Percentiles rank a stretch among this genome's conserved stretches.
Conservation (phyloP, 176 grass and related monocot genomes). For the Oryza nivara region DNA sequence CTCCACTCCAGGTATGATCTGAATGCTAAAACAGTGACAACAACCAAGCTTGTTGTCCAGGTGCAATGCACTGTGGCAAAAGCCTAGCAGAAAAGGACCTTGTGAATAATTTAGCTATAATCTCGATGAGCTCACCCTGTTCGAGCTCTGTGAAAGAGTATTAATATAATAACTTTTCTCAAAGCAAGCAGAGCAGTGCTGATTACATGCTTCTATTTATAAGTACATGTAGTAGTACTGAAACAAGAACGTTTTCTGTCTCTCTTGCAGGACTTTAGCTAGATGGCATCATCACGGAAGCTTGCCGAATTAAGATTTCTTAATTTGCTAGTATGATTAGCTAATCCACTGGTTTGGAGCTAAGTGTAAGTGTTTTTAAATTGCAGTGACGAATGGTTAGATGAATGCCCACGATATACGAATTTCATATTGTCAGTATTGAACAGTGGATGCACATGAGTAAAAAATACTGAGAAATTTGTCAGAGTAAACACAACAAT, state of each 20-base stretch:
- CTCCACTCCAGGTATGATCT: not conserved
- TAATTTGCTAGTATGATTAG: not conserved
- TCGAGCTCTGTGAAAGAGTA: not conserved
- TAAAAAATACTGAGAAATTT: not conserved
- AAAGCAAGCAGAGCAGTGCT: not conserved
- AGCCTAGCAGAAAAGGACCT: not conserved
- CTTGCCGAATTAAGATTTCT: not conserved
- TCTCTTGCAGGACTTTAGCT: not conserved
- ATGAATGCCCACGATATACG: not conserved
- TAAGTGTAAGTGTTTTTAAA: not conserved
- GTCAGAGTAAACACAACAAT: no score
- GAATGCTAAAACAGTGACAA: not conserved
- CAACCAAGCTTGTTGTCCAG: not conserved
- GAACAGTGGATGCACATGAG: not conserved
- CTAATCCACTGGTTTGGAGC: not conserved
- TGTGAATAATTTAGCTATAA: not conserved
- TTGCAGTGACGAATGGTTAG: not conserved
- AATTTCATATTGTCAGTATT: not conserved
- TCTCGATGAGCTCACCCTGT: conserved; percentile 1
- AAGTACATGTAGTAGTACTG: not conserved
- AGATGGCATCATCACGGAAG: not conserved
- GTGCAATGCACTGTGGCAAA: conserved; percentile 6
- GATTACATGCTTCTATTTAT: not conserved
- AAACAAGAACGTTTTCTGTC: not conserved
- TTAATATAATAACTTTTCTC: not conserved